Base-by-base conservation (phyloP, 768 basidiomycete genomes). In the Hygrocybe coccinea region DNA sequence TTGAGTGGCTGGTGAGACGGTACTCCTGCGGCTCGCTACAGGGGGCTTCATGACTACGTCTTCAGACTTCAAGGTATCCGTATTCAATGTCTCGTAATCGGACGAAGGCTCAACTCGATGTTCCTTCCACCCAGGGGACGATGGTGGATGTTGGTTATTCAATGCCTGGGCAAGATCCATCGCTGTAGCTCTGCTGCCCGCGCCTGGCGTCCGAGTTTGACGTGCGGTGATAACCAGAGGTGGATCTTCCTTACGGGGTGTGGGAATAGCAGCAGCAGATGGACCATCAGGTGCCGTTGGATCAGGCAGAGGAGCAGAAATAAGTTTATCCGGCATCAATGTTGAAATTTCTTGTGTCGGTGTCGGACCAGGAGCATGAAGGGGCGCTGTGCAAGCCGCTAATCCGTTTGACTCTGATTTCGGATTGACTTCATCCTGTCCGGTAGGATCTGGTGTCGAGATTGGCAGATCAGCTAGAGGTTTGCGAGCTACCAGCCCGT, bases 101-200 rank as follows among this genome's bases (percentile, higher is more conserved):
- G 12, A 12, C 12, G 35, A 41, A 15, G 22, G 12, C 2, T 55
- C 54, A 9, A 17, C 33, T 8, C 34, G 54, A 38, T 50, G 45
- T 24, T 38, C 43, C n/a, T n/a, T 54, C 47, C 45, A 37, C 17
- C 54, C 35, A 22, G 47, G 35, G 1, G 50, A 38, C 17, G 29
- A 21, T 17, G 22, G 50, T 33, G 45, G 10, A 52, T 38, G 38
- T 47, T 51, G 55, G 55, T 79, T 74, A 34, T 66, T 74, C 52
- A 89, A 65, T 8, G 80, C 78, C 65, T 84, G 85, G 2, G 86
- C 87, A 10, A 91, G 81, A 39, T 91, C 87, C 89, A 91, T 90
- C 21, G 83, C 87, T 12, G 83, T 81, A 17, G 85, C 81, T 56
- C 89, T 74, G 51, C 79, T 82, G 14, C 86, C 86, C 5, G 86